These are phyloP conservation scores for Tothia fuscella DNA, from an alignment of 2,329 filamentous ascomycete species.

Conservation along the genomic window DNA sequence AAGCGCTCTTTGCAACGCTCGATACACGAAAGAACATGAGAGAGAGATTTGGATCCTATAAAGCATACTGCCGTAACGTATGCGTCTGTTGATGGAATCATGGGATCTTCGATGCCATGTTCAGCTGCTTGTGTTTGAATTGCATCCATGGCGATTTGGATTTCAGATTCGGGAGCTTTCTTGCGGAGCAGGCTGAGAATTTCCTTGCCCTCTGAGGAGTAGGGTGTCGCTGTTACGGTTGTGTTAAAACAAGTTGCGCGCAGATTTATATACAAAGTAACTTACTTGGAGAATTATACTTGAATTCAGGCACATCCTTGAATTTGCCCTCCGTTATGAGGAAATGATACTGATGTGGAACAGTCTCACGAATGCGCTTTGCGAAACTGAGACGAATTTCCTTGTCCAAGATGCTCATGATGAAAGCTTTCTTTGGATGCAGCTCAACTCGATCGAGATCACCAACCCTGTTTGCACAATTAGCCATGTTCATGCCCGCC, in stretches of 20 bases:
- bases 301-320: constrained; percentile 92
- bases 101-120: constrained; percentile 56
- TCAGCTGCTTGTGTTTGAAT: constrained; percentile 71
- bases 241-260: neutral
- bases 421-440: constrained; percentile 87
- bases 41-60: constrained; percentile 89
- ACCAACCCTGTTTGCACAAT: constrained; percentile 44
- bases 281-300: constrained; percentile 66
- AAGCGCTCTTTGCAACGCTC: constrained; percentile 88
- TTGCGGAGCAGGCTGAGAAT: constrained; percentile 67
- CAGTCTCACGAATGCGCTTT: constrained; percentile 85
- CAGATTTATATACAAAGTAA: constrained; percentile 13
- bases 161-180: constrained; percentile 75
- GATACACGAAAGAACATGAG: constrained; percentile 89
- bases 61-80: constrained; percentile 90
- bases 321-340: constrained; percentile 82
- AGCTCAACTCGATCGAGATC: constrained; percentile 67
- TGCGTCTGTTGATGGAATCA: constrained; percentile 81
- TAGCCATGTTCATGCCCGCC: constrained; percentile 1
- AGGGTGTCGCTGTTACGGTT: constrained; percentile 53
- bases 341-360: constrained; percentile 70
- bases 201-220: constrained; percentile 72
- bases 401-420: constrained; percentile 82
- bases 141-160: constrained; percentile 66
- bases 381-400: constrained; percentile 95